Evolutionary conservation across 768 basidiomycete genomes (phyloP).

Genomic region (Rhodotorula kratochvilovae): DNA sequence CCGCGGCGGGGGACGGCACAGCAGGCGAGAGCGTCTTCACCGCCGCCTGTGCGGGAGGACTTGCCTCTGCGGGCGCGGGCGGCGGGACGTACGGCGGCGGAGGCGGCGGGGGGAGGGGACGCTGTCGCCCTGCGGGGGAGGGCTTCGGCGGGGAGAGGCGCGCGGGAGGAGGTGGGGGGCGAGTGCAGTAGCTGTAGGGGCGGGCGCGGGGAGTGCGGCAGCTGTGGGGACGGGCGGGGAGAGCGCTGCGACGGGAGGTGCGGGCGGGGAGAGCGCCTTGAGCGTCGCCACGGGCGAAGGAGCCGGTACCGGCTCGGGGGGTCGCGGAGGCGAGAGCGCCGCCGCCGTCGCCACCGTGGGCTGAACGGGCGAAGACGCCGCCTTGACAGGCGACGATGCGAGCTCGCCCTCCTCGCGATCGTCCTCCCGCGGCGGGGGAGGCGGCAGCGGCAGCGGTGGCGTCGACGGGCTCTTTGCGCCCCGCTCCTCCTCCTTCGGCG

Average conservation of each 20-base stretch:
- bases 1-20: no score
- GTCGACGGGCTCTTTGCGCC: not conserved
- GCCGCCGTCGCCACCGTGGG: no score
- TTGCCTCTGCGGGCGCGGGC: no score
- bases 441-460: not conserved
- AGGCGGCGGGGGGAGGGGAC: not conserved
- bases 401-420: not conserved
- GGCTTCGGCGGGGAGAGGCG: not conserved
- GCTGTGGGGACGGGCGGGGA: not conserved
- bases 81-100: slow-evolving; percentile 4
- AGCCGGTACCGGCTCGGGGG: not conserved
- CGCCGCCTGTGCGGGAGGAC: no score
- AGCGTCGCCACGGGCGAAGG: not conserved
- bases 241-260: not conserved
- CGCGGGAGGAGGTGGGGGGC: no score
- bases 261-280: no score
- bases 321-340: not conserved
- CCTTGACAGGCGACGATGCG: not conserved
- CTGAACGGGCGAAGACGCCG: no score
- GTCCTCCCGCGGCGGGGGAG: not conserved
- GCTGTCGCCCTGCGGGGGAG: not conserved
- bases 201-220: not conserved
- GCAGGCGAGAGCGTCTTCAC: no score
- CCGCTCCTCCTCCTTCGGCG: not conserved
- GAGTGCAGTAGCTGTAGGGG: not conserved